Base-by-base conservation (phyloP, 129 eudicot species). In the Flaveria trinervia region DNA sequence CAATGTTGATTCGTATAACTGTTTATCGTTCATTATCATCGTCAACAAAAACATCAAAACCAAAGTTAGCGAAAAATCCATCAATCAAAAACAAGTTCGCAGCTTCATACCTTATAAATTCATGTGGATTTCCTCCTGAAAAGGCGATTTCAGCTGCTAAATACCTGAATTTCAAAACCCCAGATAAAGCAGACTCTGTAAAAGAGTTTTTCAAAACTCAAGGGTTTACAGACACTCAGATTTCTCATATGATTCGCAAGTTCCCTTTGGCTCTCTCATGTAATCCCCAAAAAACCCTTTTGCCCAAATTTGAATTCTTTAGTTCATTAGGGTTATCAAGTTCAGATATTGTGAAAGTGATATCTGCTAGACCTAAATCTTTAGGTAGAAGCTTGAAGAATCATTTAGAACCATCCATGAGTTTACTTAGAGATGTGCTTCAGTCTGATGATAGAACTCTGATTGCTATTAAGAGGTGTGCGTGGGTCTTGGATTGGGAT, bases 231-330 rank as follows among this genome's bases (percentile, higher is more conserved):
- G 76, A 84, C 14, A 2, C 80, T 7, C 90, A 85, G 5, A 56
- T 84, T 18, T 49, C 78, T 0, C 51, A 23, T 36, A 1, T 84
- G 4, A 67, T 86, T 4, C 69, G 33, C 20, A 79, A 44, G 8
- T 81, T 65, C 26, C 87, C 85, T 22, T 2, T 15, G 18, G 30
- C 84, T 4, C 79, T 88, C 59, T 16, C 68, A 1, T 73, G 72
- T 55, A n/a, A 88, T 54, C 85, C 86, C 13, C 49, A 76, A 46
- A 84, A 61, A 12, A 77, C 46, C 75, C 84, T 88, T 66, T 65
- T 85, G 76, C 93, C 90, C 22, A 86, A 85, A 57, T 55, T 85
- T 18, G 66, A 85, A 41, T 85, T 83, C 72, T 79, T 85, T 2
- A 49, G 46, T 13, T 83, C 82, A 4, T 25, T 77, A 18, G 85